Evolutionary conservation across 2,329 filamentous ascomycete genomes (phyloP).

Genomic region (Lizonia empirigonia): DNA sequence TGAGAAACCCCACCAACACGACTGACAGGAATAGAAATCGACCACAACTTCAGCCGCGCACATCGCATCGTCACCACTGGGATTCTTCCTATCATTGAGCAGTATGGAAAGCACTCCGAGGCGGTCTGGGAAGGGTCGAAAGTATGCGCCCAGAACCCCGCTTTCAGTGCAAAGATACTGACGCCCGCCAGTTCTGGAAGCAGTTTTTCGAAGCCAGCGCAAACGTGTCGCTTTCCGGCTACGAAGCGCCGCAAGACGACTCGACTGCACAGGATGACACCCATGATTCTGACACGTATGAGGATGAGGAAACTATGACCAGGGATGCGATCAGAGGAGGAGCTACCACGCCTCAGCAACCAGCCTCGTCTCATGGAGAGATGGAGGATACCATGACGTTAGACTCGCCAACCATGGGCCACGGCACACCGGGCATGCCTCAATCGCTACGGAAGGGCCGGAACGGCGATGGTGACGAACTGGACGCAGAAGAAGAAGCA

Average conservation of each 20-base stretch:
- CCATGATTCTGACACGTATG: slow-evolving; percentile 45
- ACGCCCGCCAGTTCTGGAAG: slow-evolving; percentile 83
- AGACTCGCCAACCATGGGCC: slow-evolving; percentile 60
- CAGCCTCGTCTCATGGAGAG: slow-evolving; percentile 43
- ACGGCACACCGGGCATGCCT: slow-evolving; percentile 65
- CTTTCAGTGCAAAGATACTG: slow-evolving; percentile 6
- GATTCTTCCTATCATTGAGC: slow-evolving; percentile 90
- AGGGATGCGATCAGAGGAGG: slow-evolving; percentile 37
- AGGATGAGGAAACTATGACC: slow-evolving; percentile 54
- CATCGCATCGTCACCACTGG: slow-evolving; percentile 94
- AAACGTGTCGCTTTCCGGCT: slow-evolving; percentile 93
- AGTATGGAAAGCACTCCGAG: slow-evolving; percentile 91
- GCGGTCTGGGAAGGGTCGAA: slow-evolving; percentile 97
- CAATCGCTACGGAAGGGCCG: slow-evolving; percentile 25
- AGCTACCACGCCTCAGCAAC: slow-evolving; percentile 54
- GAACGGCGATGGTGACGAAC: slow-evolving; percentile 15
- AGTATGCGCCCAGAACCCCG: slow-evolving; percentile 54
- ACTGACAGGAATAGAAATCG: slow-evolving; percentile 73
- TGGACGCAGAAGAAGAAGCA: slow-evolving; percentile 30
- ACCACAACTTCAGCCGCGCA: slow-evolving; percentile 96
- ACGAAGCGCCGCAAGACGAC: slow-evolving; percentile 76
- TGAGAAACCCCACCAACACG: slow-evolving; percentile 28
- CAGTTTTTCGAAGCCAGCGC: slow-evolving; percentile 99
- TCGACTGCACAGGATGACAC: slow-evolving; percentile 55
- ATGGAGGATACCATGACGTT: slow-evolving; percentile 68